Evolutionary conservation across 495 filamentous ascomycete genomes (phyloP), one percentile per base, ranked within the genome.

Genomic region (Penicilliopsis zonata): DNA sequence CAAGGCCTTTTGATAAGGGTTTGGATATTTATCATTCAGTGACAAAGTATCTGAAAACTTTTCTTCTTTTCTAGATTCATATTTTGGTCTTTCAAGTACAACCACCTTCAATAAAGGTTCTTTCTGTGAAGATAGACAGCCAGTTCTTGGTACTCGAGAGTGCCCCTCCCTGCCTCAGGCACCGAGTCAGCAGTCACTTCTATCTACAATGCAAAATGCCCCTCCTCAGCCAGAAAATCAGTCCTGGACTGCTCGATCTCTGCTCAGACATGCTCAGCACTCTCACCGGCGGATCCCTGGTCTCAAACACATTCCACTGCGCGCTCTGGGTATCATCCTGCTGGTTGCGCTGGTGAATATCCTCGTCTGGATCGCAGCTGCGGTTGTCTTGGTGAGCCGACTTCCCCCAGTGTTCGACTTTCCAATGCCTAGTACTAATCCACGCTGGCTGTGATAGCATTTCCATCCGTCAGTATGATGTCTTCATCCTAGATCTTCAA

Each of bases 351-450:
- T 69, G 12, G 53, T 80, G 36, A 94, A 94, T 58, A 44, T 69
- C 13, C 15, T 80, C 4, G 68, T 81, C 8, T 94, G 86, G 86
- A 65, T 72, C 36, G 77, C 69, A 4, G 71, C 74, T 7, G 84
- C 69, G 20, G 69, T 87, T 30, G 66, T 88, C 5, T 50, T 92
- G 41, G 69, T 74, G 41, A 21, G 46, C 22, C 14, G 18, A 48
- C 36, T 44, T 47, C 30, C 6, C 9, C 1, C 13, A 20, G 22
- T 12, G 24, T 9, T 27, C 13, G 13, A n/a, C 9, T 5, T 30
- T 10, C 34, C 10, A 10, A 34, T 1, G 13, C 9, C 17, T 18
- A 13, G 19, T 17, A 5, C 9, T 33, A 7, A 32, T 26, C 10
- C 14, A 8, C 26, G 20, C 18, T 16, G 15, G n/a, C 19, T 5